phyloP scores from a whole-genome alignment of 495 filamentous ascomycete species.

The Aspergillus carlsbadensis region DNA sequence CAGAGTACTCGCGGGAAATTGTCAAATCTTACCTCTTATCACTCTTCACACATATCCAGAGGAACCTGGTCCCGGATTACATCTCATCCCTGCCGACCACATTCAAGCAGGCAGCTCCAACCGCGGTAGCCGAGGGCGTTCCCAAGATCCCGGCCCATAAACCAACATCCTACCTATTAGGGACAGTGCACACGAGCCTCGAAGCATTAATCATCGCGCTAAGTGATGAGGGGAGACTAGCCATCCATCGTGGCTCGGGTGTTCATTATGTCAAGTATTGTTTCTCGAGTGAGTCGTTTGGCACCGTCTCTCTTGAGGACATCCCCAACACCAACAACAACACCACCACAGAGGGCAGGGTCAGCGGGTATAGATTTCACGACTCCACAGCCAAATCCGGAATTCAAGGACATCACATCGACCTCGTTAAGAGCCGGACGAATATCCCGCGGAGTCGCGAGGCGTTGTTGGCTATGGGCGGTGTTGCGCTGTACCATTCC shows the following conservation, averaged over 20 bases:
- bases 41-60: conserved; percentile 28
- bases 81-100: background rate
- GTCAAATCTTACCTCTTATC: conserved; percentile 26
- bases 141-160: conserved; percentile 15
- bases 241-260: background rate
- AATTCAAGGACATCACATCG: conserved; percentile 28
- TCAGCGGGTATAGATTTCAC: conserved; percentile 29
- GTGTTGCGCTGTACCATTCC: conserved; percentile 33
- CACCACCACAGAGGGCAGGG: background rate
- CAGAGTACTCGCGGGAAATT: background rate
- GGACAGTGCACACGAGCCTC: conserved; percentile 34
- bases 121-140: conserved; percentile 4
- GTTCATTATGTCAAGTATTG: conserved; percentile 8
- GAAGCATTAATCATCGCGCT: conserved; percentile 14
- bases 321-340: background rate
- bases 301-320: background rate
- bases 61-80: conserved; percentile 26
- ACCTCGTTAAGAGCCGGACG: conserved; percentile 40
- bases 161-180: conserved; percentile 31
- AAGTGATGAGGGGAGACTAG: background rate
- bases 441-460: conserved; percentile 34
- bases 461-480: conserved; percentile 31
- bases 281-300: background rate
- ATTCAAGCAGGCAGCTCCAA: background rate
- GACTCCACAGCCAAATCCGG: conserved; percentile 24